Evolutionary conservation across 1,284 basidiomycete genomes (phyloP).

Genomic region (Rhizoctonia solani): DNA sequence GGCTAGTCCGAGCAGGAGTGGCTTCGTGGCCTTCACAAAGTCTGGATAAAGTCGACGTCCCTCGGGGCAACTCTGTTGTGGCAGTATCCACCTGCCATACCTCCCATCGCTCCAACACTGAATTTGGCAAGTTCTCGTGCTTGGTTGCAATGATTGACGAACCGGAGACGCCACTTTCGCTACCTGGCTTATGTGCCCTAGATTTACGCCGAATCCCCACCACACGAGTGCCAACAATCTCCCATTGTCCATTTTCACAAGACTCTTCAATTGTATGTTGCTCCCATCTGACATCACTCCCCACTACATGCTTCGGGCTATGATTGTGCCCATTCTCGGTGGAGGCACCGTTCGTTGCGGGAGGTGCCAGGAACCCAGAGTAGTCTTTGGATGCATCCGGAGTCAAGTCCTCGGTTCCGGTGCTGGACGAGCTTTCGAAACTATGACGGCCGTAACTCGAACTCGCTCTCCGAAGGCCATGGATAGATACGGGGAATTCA

Average conservation of each 20-base stretch:
- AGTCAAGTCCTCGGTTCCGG: constrained; percentile 1
- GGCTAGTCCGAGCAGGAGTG: neutral
- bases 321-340: neutral
- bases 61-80: constrained; percentile 15
- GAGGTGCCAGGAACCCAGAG: constrained; percentile 13
- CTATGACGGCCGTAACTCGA: constrained; percentile 61
- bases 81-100: constrained; percentile 72
- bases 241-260: constrained; percentile 77
- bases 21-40: constrained; percentile 4
- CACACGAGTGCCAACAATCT: constrained; percentile 54
- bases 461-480: constrained; percentile 70
- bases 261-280: constrained; percentile 58
- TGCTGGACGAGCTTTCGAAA: constrained; percentile 33
- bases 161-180: neutral
- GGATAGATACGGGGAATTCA: constrained; percentile 73
- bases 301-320: constrained; percentile 28
- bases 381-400: constrained; percentile 4
- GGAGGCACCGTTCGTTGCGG: neutral
- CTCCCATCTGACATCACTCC: constrained; percentile 44
- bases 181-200: constrained; percentile 38
- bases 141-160: constrained; percentile 6
- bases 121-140: constrained; percentile 56
- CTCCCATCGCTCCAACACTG: constrained; percentile 77
- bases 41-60: constrained; percentile 6
- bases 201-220: constrained; percentile 57